These are phyloP conservation scores for Gamarada debralockiae DNA, from an alignment of 495 filamentous ascomycete genomes.

Conservation along the genomic window DNA sequence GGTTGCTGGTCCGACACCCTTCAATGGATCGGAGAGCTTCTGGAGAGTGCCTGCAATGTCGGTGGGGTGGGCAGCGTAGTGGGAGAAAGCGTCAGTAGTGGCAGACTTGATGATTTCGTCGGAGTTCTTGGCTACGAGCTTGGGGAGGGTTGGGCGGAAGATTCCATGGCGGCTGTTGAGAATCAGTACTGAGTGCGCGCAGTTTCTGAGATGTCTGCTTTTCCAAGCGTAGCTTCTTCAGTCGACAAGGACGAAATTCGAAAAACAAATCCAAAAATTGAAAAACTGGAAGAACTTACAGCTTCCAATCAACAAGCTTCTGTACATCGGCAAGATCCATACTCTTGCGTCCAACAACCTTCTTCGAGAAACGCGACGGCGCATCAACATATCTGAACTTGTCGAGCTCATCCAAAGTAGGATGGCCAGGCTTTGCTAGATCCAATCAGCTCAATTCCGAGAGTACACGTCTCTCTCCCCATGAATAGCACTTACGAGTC, in stretches of 20 bases:
- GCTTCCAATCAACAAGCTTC: conserved; percentile 70
- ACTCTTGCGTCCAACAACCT: conserved; percentile 11
- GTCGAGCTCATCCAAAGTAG: conserved; percentile 42
- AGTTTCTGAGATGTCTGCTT: background rate
- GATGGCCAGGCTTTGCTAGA: conserved; percentile 14
- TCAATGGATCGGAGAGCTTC: conserved; percentile 43
- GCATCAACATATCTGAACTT: conserved; percentile 43
- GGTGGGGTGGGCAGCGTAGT: conserved; percentile 30
- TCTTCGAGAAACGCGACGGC: conserved; percentile 31
- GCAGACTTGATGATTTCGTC: conserved; percentile 35
- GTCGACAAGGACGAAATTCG: conserved; percentile 4
- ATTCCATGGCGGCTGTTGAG: conserved; percentile 49
- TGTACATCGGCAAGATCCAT: conserved; percentile 37
- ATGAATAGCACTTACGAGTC: conserved; percentile 9
- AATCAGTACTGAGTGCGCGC: conserved; percentile 9
- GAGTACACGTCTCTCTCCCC: background rate
- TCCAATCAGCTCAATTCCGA: background rate
- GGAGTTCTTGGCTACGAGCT: conserved; percentile 59
- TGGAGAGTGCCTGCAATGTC: conserved; percentile 45
- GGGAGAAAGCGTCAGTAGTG: conserved; percentile 43
- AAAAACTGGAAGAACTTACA: conserved; percentile 44
- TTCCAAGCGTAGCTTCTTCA: too few relatives aligned
- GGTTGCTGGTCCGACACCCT: conserved; percentile 69
- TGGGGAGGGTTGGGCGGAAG: conserved; percentile 63
- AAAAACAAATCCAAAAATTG: background rate